Evolutionary conservation across 106 monocot species (phyloP).

Genomic region (Acorus gramineus): DNA sequence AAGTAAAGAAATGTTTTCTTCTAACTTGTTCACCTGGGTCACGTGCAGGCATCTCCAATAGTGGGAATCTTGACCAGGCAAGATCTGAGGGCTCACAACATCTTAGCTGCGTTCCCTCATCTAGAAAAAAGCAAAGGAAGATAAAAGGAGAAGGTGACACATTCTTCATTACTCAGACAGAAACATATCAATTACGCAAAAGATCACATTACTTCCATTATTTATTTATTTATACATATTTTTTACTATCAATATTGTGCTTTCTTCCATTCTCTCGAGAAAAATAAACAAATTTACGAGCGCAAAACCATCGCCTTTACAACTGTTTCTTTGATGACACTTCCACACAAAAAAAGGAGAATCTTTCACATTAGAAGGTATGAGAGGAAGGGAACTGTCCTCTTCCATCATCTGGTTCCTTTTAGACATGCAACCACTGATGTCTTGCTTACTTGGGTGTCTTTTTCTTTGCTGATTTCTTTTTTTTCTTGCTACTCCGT

Average conservation of each 20-base stretch:
- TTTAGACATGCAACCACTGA: no score
- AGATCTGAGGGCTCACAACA: conserved; percentile 63
- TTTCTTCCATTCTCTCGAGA: no score
- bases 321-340: no score
- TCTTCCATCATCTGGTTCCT: no score
- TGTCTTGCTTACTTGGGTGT: not conserved
- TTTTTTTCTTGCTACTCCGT: conserved; percentile 33
- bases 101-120: conserved; percentile 51
- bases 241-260: no score
- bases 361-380: not conserved
- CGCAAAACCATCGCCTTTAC: no score
- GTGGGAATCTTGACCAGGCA: conserved; percentile 68
- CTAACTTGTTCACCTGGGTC: conserved; percentile 6
- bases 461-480: conserved; percentile 52
- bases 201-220: no score
- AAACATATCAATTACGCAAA: no score
- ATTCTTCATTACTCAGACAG: no score
- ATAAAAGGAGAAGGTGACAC: no score
- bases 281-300: no score
- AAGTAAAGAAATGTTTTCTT: not conserved
- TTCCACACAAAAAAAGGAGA: conserved; percentile 1
- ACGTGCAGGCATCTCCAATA: conserved; percentile 40
- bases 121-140: conserved; percentile 10
- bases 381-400: not conserved
- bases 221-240: no score